Percentiles rank a stretch among this genome's conserved stretches.
Conservation (phyloP, 305 asterid genomes). For the Fraxinus albicans region DNA sequence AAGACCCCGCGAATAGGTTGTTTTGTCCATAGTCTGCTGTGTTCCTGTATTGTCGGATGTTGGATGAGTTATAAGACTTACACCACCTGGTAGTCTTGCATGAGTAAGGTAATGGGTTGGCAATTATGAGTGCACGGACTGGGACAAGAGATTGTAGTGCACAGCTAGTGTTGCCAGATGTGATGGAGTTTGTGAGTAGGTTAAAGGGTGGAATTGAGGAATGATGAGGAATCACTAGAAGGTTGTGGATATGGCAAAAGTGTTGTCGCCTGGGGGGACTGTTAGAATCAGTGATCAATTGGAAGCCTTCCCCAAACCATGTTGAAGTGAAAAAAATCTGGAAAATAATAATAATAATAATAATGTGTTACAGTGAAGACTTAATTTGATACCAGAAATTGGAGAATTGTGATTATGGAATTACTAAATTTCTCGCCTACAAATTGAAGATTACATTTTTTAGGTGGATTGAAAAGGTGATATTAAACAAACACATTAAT, state of each 20-base stretch:
- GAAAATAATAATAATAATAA: no score
- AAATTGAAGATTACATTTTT: neutral
- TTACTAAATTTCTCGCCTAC: neutral
- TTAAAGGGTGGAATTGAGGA: constrained; percentile 76
- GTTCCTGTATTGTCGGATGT: constrained; percentile 59
- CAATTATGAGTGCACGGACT: constrained; percentile 73
- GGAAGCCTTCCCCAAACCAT: neutral
- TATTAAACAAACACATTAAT: neutral
- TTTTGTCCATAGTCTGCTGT: constrained; percentile 78
- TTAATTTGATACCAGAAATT: neutral
- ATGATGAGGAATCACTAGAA: constrained; percentile 65
- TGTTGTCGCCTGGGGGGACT: constrained; percentile 81
- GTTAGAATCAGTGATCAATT: neutral
- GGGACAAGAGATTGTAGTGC: constrained; percentile 82
- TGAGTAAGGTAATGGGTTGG: constrained; percentile 71
- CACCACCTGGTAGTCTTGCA: constrained; percentile 78
- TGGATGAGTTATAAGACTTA: constrained; percentile 43
- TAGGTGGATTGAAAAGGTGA: neutral
- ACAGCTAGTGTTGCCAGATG: constrained; percentile 70
- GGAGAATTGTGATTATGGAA: neutral
- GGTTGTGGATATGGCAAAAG: constrained; percentile 67
- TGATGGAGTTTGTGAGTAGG: constrained; percentile 52
- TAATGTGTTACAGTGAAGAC: neutral
- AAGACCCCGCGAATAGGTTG: constrained; percentile 63
- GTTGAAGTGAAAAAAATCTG: neutral